These are phyloP conservation scores for Mallotus repandus DNA, from an alignment of 441 rosid genomes.

Conservation along the genomic window DNA sequence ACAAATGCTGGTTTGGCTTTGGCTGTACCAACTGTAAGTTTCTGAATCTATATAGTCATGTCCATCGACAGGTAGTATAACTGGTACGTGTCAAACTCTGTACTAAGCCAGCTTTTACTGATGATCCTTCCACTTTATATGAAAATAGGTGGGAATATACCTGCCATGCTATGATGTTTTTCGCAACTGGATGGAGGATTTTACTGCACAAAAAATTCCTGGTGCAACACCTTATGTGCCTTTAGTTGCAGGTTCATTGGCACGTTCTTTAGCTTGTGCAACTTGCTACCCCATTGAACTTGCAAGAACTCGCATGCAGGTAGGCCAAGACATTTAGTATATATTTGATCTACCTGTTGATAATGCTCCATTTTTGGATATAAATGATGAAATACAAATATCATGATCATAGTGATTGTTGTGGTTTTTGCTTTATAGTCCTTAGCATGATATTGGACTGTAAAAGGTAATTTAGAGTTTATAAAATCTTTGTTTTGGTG, in stretches of 20 bases:
- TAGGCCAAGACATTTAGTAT: slow-evolving; percentile 19
- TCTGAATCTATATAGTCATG: not conserved
- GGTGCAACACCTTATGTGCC: slow-evolving; percentile 58
- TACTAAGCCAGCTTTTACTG: slow-evolving; percentile 13
- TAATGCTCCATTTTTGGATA: not conserved
- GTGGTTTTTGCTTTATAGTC: not conserved
- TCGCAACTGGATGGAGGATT: slow-evolving; percentile 71
- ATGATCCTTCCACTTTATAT: slow-evolving; percentile 14
- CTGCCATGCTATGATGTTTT: slow-evolving; percentile 92
- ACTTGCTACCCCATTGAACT: slow-evolving; percentile 95
- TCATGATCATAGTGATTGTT: not conserved
- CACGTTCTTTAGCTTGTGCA: slow-evolving; percentile 90
- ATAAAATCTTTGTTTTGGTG: not conserved
- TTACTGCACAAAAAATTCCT: slow-evolving; percentile 49
- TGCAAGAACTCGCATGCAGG: slow-evolving; percentile 99
- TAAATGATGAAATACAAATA: not conserved
- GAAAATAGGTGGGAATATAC: slow-evolving; percentile 85
- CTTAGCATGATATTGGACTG: not conserved
- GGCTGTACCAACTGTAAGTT: slow-evolving; percentile 87
- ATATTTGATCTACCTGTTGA: not conserved
- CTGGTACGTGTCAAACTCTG: slow-evolving; percentile 1
- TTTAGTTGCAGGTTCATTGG: slow-evolving; percentile 75
- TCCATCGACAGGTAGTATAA: not conserved
- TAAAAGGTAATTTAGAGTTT: not conserved
- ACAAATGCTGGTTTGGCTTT: slow-evolving; percentile 94